Percentiles rank a stretch among this genome's conserved stretches.
Conservation (phyloP, 192 early-diverging fungal species). For the Coemansia reversa region DNA sequence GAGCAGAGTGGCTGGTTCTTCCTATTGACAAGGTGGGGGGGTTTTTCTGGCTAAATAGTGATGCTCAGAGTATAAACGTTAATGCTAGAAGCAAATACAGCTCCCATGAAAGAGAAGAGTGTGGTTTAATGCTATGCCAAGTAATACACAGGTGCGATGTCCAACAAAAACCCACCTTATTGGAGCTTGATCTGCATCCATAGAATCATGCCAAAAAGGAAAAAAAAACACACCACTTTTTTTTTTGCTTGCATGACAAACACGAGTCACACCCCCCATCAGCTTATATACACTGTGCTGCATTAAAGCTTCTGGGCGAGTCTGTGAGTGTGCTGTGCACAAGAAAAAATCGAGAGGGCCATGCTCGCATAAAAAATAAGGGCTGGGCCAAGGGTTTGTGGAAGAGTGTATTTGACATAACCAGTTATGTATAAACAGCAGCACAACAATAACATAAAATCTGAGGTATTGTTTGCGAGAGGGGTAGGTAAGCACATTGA, state of each 20-base stretch:
- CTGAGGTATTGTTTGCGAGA: neutral
- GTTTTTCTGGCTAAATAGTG: neutral
- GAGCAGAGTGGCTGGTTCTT: neutral
- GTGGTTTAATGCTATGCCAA: neutral
- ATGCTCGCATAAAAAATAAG: neutral
- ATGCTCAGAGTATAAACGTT: neutral
- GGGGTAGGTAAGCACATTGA: neutral
- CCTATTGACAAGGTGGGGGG: neutral
- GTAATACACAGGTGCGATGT: neutral
- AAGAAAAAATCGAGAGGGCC: neutral
- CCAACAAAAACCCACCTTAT: slow-evolving; percentile 6
- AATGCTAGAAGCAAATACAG: neutral
- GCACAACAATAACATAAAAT: neutral
- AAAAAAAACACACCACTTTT: slow-evolving; percentile 15
- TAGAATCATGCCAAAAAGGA: neutral
- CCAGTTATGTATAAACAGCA: neutral
- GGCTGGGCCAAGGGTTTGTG: neutral
- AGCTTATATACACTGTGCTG: neutral
- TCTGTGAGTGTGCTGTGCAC: neutral
- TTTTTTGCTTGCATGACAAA: neutral
- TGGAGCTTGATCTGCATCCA: slow-evolving; percentile 3
- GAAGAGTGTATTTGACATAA: neutral
- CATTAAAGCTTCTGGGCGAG: neutral
- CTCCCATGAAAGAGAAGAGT: neutral
- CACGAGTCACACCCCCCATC: neutral